phyloP scores from a whole-genome alignment of 1,139 yeast species.

The Geotrichum histeridarum region DNA sequence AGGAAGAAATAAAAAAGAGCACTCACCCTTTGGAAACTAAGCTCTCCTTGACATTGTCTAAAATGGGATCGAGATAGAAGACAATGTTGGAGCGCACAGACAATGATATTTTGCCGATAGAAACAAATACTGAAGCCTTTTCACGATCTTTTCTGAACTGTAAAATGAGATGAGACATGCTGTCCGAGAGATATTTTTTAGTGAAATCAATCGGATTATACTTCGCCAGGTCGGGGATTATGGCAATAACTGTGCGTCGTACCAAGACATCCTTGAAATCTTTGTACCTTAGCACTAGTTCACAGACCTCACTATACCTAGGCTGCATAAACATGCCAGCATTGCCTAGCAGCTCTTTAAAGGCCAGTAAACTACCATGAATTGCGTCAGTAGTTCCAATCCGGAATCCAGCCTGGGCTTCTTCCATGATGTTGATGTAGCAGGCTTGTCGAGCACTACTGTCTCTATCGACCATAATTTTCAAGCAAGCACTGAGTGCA shows the following conservation, averaged over 20 bases:
- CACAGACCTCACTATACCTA: slow-evolving; percentile 72
- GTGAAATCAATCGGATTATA: slow-evolving; percentile 76
- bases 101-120: slow-evolving; percentile 79
- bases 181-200: slow-evolving; percentile 72
- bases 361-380: slow-evolving; percentile 82
- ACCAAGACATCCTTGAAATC: slow-evolving; percentile 73
- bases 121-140: slow-evolving; percentile 67
- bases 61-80: slow-evolving; percentile 78
- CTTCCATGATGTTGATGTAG: slow-evolving; percentile 67
- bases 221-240: slow-evolving; percentile 76
- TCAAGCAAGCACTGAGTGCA: slow-evolving; percentile 71
- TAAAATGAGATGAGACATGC: slow-evolving; percentile 69
- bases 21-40: slow-evolving; percentile 55
- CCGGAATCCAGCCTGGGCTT: slow-evolving; percentile 39
- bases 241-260: slow-evolving; percentile 74
- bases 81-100: slow-evolving; percentile 86
- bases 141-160: slow-evolving; percentile 77
- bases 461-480: slow-evolving; percentile 76
- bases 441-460: slow-evolving; percentile 61
- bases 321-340: slow-evolving; percentile 66
- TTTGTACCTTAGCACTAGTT: slow-evolving; percentile 65
- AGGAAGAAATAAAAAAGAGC: not conserved
- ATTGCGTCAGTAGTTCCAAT: slow-evolving; percentile 58
- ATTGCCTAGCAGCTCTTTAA: slow-evolving; percentile 64
- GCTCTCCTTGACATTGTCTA: slow-evolving; percentile 80